Evolutionary conservation across 148 eudicot species (phyloP).

Genomic region (Silene conica): DNA sequence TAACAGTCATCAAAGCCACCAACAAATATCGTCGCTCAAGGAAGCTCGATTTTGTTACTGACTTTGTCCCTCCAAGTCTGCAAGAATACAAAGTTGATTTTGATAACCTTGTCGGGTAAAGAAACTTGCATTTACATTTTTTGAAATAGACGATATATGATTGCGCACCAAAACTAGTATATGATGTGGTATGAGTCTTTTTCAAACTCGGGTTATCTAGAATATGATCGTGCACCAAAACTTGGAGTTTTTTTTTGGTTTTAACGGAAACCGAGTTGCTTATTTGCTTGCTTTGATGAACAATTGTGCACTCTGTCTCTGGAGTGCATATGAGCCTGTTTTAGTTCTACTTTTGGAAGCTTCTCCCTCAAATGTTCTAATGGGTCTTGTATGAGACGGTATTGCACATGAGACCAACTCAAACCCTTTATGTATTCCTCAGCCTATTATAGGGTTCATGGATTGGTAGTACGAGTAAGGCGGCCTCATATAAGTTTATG

Average conservation of each 20-base stretch:
- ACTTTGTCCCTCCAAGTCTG: slow-evolving; percentile 74
- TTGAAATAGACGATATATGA: neutral
- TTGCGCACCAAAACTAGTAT: neutral
- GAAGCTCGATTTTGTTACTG: slow-evolving; percentile 50
- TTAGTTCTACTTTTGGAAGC: neutral
- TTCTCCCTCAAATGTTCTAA: neutral
- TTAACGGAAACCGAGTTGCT: neutral
- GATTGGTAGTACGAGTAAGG: too few species aligned
- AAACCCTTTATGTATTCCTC: too few species aligned
- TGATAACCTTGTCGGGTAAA: slow-evolving; percentile 40
- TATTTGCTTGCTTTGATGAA: neutral
- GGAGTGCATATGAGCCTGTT: neutral
- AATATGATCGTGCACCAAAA: too few species aligned
- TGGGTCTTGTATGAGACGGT: too few species aligned
- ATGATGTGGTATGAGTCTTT: too few species aligned
- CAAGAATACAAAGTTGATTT: slow-evolving; percentile 54
- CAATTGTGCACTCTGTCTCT: neutral
- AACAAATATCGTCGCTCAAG: slow-evolving; percentile 71
- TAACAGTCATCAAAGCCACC: slow-evolving; percentile 67
- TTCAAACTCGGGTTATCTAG: too few species aligned
- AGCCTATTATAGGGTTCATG: too few species aligned
- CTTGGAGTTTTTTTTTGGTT: too few species aligned
- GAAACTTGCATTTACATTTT: slow-evolving; percentile 2
- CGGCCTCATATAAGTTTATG: too few species aligned
- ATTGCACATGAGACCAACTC: too few species aligned